Percentiles rank a stretch among this genome's conserved stretches.
Conservation (phyloP, 139 green algal species). For the Volvox africanus region DNA sequence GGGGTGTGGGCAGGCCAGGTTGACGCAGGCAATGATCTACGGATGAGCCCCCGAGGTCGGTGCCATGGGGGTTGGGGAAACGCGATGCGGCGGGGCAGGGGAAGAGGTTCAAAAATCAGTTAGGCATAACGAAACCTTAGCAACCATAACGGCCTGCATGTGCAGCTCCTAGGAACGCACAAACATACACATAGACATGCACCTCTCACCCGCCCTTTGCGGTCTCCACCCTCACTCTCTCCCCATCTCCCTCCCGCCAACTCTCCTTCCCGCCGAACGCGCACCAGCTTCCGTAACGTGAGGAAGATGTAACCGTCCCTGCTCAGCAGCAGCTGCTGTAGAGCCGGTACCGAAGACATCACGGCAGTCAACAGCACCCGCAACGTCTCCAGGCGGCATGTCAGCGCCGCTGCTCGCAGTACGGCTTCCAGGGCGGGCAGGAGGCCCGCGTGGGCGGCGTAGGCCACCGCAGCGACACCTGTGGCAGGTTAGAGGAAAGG, state of each 20-base stretch:
- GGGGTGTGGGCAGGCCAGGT: slow-evolving; percentile 38
- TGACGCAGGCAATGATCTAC: slow-evolving; percentile 35
- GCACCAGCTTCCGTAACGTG: slow-evolving; percentile 37
- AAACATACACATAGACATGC: too few relatives aligned
- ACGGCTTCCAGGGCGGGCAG: slow-evolving; percentile 28
- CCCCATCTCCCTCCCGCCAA: background rate
- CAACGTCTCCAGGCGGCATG: slow-evolving; percentile 27
- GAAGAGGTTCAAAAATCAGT: too few relatives aligned
- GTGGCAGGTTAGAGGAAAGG: too few relatives aligned
- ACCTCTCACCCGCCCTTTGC: background rate
- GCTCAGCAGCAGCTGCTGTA: slow-evolving; percentile 34
- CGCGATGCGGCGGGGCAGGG: background rate
- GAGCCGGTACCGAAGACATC: slow-evolving; percentile 4
- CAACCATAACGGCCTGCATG: too few relatives aligned
- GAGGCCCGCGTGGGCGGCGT: slow-evolving; percentile 1
- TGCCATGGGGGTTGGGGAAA: background rate
- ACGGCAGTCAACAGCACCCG: slow-evolving; percentile 27
- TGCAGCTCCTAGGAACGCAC: too few relatives aligned
- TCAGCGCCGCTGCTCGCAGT: slow-evolving; percentile 20
- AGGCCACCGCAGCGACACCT: slow-evolving; percentile 13
- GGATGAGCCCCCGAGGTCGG: background rate
- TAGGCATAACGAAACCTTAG: too few relatives aligned
- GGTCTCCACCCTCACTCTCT: background rate
- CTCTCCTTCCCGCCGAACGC: background rate
- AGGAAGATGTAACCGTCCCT: slow-evolving; percentile 35